phyloP scores from a whole-genome alignment of 441 rosid species.

The Corymbia citriodora region DNA sequence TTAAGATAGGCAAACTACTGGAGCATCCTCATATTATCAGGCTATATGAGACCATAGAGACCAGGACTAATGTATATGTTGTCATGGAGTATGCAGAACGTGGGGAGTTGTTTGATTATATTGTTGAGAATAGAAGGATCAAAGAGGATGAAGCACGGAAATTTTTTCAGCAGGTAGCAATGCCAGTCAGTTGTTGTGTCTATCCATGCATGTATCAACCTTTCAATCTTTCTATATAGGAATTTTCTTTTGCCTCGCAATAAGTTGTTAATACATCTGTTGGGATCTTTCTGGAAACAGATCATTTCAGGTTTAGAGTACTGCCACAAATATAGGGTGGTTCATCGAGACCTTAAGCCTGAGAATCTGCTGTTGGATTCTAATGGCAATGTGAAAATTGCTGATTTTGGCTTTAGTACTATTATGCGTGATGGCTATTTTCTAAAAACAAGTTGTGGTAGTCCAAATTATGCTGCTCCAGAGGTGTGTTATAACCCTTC shows the following conservation, averaged over 20 bases:
- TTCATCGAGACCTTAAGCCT: slow-evolving; percentile 94
- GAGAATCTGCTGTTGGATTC: slow-evolving; percentile 91
- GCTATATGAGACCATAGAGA: slow-evolving; percentile 90
- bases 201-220: background rate
- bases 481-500: slow-evolving; percentile 45
- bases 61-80: slow-evolving; percentile 69
- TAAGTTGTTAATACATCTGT: background rate
- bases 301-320: slow-evolving; percentile 93
- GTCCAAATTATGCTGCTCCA: slow-evolving; percentile 98
- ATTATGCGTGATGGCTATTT: slow-evolving; percentile 95
- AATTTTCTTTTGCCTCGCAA: background rate
- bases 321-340: slow-evolving; percentile 94
- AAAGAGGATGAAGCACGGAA: slow-evolving; percentile 94
- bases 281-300: slow-evolving; percentile 9
- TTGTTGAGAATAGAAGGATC: slow-evolving; percentile 85
- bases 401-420: slow-evolving; percentile 96
- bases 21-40: slow-evolving; percentile 97
- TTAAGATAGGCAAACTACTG: slow-evolving; percentile 75
- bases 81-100: slow-evolving; percentile 94
- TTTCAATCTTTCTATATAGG: background rate
- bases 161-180: slow-evolving; percentile 88
- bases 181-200: background rate
- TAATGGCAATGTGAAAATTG: slow-evolving; percentile 86
- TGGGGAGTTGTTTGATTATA: slow-evolving; percentile 96
- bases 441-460: slow-evolving; percentile 93